Evolutionary conservation across 116 monocot genomes (phyloP), one percentile per base, ranked within the genome.

Genomic region (Zostera marina): DNA sequence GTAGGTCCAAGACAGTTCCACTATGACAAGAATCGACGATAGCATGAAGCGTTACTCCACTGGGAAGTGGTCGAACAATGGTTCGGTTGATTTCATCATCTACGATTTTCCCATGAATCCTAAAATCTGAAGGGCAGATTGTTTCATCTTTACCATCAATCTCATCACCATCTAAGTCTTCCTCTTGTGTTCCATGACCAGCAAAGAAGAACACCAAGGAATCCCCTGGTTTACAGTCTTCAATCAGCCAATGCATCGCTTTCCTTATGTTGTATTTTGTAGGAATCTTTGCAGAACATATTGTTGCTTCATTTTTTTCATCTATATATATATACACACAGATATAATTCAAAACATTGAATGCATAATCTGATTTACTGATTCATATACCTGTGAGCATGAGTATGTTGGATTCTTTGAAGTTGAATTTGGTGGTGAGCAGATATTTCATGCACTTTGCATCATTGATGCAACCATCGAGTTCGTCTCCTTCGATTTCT

Each of bases 151-250:
- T 79, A 43, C 88, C 88, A 61, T 93, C 93, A 11, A 52, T 11
- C 68, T 93, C 93, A 11, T 88, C 84, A 19, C 63, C 62, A 11
- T 40, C 49, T 22, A 7, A 41, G 56, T 80, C 92, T 22, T 67
- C 61, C 68, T 70, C 70, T 73, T 93, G 93, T 8, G 74, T 67
- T 0, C 84, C 93, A 60, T 93, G 93, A 13, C 93, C 93, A 11
- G 93, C 88, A 81, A 77, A 93, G 61, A 81, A 84, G 74, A 93
- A 93, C 53, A 93, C 66, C 10, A 93, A 81, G 6, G 93, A 93
- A 74, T 93, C 77, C 7, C 84, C 88, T 3, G 66, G 2, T 26
- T 32, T 25, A 74, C 74, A 72, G 32, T 70, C 79, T 1, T 47
- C 20, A 16, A 88, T 73, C 61, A 93, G 75, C 93, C 93, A 93